These are phyloP conservation scores for Pythium angustatum DNA, from an alignment of 352 stramenopile genomes.

Conservation along the genomic window DNA sequence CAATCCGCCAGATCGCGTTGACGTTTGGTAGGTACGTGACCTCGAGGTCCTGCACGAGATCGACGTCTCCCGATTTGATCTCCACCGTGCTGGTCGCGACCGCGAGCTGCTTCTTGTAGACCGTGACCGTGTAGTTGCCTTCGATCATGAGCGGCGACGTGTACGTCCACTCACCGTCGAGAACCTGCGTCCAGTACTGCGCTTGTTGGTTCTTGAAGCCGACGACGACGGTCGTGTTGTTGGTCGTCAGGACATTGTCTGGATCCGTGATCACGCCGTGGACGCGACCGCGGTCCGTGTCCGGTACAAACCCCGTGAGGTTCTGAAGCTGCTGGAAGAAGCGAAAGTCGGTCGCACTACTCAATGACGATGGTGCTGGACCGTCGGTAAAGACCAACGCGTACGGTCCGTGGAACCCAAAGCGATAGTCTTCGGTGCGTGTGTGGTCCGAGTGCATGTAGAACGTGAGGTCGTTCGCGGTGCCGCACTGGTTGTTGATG, in stretches of 20 bases:
- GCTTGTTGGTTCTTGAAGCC: slow-evolving; percentile 39
- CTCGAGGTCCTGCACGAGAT: slow-evolving; percentile 17
- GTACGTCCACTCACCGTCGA: slow-evolving; percentile 24
- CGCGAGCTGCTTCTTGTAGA: slow-evolving; percentile 58
- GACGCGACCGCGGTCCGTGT: slow-evolving; percentile 35
- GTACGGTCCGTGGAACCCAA: slow-evolving; percentile 55
- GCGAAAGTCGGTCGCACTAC: slow-evolving; percentile 39
- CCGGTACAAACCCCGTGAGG: slow-evolving; percentile 40
- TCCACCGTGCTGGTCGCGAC: slow-evolving; percentile 38
- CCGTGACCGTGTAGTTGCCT: slow-evolving; percentile 51
- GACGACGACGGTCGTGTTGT: slow-evolving; percentile 32
- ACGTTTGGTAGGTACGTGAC: slow-evolving; percentile 28
- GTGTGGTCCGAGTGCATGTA: slow-evolving; percentile 71
- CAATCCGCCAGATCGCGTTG: slow-evolving; percentile 48
- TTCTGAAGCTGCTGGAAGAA: slow-evolving; percentile 47
- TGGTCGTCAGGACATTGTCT: slow-evolving; percentile 23
- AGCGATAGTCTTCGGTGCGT: slow-evolving; percentile 53
- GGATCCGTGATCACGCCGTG: slow-evolving; percentile 39
- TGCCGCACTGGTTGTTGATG: slow-evolving; percentile 58
- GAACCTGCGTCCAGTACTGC: slow-evolving; percentile 45
- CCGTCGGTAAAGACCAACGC: slow-evolving; percentile 46
- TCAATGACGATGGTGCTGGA: slow-evolving; percentile 22
- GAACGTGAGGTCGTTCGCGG: slow-evolving; percentile 52
- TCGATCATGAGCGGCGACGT: slow-evolving; percentile 48
- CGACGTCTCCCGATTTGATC: slow-evolving; percentile 22